Percentiles rank a stretch among this genome's conserved stretches.
These are phyloP conservation scores for Cyamopsis tetragonoloba DNA, from an alignment of 306 rosid genomes.

Conservation along the genomic window DNA sequence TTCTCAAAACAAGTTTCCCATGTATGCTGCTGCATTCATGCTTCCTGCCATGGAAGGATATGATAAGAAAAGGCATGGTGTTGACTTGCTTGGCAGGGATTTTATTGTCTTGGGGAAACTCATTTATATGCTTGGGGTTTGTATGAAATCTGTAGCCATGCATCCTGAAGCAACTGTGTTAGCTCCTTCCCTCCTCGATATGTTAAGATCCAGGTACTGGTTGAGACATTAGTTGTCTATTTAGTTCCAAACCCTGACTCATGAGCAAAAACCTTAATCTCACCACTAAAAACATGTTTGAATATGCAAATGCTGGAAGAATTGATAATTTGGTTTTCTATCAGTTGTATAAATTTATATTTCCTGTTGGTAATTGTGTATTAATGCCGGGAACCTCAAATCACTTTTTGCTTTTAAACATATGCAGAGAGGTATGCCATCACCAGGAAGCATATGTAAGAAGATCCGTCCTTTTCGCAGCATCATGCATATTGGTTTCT, in stretches of 20 bases:
- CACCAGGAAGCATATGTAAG: conserved; percentile 95
- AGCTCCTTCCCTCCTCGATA: conserved; percentile 75
- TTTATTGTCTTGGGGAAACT: conserved; percentile 88
- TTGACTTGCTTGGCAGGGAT: conserved; percentile 89
- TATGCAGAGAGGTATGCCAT: conserved; percentile 67
- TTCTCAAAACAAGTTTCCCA: conserved; percentile 87
- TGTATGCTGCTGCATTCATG: conserved; percentile 93
- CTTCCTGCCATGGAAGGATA: conserved; percentile 96
- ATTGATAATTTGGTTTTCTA: conserved; percentile 3
- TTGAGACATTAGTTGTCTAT: conserved; percentile 9
- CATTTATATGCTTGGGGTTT: conserved; percentile 83
- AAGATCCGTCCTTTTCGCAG: conserved; percentile 80
- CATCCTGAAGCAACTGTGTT: conserved; percentile 89
- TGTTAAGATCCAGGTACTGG: conserved; percentile 79
- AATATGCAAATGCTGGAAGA: not conserved
- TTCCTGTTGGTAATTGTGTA: not conserved
- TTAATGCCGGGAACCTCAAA: conserved; percentile 16
- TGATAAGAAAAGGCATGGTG: conserved; percentile 90
- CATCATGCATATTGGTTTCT: conserved; percentile 69
- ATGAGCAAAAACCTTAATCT: conserved; percentile 3
- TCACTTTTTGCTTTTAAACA: conserved; percentile 8
- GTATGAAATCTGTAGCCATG: conserved; percentile 90
- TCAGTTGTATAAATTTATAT: conserved; percentile 14
- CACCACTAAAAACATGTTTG: not conserved
- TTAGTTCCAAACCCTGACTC: conserved; percentile 14